These are phyloP conservation scores for Pseudoscleropodium purum DNA, from an alignment of 225 moss, liverwort and hornwort genomes.

Conservation along the genomic window DNA sequence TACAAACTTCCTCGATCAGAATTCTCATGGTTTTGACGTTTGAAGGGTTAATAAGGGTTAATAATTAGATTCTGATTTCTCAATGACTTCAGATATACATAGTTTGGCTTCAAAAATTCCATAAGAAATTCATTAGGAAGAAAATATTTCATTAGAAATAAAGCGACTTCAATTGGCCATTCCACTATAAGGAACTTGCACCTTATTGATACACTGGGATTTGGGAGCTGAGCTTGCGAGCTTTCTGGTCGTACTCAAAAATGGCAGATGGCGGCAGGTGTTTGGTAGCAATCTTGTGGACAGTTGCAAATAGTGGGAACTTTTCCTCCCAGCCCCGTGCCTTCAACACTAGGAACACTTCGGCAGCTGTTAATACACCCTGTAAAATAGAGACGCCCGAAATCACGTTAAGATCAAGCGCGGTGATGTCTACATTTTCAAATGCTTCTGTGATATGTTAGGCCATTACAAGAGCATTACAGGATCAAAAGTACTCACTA, in stretches of 20 bases:
- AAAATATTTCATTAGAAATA: background rate
- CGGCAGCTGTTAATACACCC: slow-evolving; percentile 59
- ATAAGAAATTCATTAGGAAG: background rate
- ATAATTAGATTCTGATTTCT: too few relatives aligned
- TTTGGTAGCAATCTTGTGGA: slow-evolving; percentile 39
- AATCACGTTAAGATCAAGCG: background rate
- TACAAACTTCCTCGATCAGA: background rate
- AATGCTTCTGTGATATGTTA: background rate
- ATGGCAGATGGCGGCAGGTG: slow-evolving; percentile 51
- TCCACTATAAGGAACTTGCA: background rate
- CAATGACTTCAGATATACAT: background rate
- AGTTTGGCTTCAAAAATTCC: background rate
- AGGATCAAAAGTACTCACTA: background rate
- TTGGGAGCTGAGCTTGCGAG: background rate
- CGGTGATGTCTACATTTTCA: background rate
- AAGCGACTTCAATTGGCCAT: background rate
- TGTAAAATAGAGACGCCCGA: slow-evolving; percentile 1
- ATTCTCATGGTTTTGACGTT: background rate
- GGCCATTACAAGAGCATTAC: background rate
- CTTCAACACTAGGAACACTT: slow-evolving; percentile 51
- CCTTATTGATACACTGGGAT: background rate
- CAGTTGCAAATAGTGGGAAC: slow-evolving; percentile 53
- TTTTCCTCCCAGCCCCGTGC: slow-evolving; percentile 48
- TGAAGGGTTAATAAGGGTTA: background rate
- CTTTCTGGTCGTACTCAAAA: slow-evolving; percentile 26